These are phyloP conservation scores for Talaromyces sp. DNA, from an alignment of 2,329 filamentous ascomycete species.

Conservation along the genomic window DNA sequence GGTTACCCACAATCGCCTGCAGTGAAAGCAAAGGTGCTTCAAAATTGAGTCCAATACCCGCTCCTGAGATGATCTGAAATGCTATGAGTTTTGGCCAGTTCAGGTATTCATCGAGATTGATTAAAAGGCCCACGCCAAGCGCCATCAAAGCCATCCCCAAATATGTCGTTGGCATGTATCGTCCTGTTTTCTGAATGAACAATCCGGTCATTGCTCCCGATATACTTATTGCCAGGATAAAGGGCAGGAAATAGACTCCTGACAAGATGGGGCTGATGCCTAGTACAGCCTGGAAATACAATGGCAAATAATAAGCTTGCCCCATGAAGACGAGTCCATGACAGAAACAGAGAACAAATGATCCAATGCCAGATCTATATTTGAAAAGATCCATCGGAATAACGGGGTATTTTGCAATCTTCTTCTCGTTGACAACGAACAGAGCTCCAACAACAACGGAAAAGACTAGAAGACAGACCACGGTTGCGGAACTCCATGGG, in stretches of 20 bases:
- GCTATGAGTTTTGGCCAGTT: slow-evolving; percentile 33
- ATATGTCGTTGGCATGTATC: slow-evolving; percentile 56
- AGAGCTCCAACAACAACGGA: slow-evolving; percentile 58
- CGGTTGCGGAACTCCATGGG: slow-evolving; percentile 67
- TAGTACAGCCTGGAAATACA: slow-evolving; percentile 71
- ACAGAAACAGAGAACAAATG: slow-evolving; percentile 60
- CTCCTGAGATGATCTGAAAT: slow-evolving; percentile 51
- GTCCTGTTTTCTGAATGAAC: slow-evolving; percentile 65
- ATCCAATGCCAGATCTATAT: slow-evolving; percentile 57
- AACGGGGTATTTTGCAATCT: slow-evolving; percentile 65
- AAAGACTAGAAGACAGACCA: slow-evolving; percentile 70
- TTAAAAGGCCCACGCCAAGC: slow-evolving; percentile 58
- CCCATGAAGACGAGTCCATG: slow-evolving; percentile 70
- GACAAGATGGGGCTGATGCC: slow-evolving; percentile 61
- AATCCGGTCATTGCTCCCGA: slow-evolving; percentile 57
- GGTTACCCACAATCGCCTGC: slow-evolving; percentile 52
- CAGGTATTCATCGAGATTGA: slow-evolving; percentile 48
- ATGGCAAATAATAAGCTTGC: slow-evolving; percentile 67
- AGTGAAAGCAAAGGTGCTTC: slow-evolving; percentile 54
- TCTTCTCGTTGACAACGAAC: slow-evolving; percentile 68
- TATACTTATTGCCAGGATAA: slow-evolving; percentile 60
- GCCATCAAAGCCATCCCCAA: slow-evolving; percentile 52
- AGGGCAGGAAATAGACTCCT: slow-evolving; percentile 65
- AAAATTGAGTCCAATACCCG: slow-evolving; percentile 54
- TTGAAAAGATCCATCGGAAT: slow-evolving; percentile 67